phyloP scores from a whole-genome alignment of 768 basidiomycete genomes.

The Leucocoprinus leucothites region DNA sequence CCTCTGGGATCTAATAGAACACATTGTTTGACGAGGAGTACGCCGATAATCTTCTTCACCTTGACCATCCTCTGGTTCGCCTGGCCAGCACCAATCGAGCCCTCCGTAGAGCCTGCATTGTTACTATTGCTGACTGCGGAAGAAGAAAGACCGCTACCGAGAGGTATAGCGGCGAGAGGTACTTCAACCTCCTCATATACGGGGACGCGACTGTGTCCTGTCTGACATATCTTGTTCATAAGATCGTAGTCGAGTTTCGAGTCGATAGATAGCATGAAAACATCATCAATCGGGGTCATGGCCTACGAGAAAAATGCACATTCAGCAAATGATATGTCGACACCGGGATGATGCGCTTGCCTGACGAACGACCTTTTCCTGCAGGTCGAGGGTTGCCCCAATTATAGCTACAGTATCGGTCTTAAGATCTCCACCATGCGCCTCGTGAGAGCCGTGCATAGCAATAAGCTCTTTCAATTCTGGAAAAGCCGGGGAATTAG shows the following conservation, averaged over 20 bases:
- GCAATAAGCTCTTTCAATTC: conserved; percentile 91
- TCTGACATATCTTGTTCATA: conserved; percentile 70
- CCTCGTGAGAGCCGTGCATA: conserved; percentile 71
- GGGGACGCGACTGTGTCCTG: conserved; percentile 82
- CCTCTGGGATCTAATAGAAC: conserved; percentile 85
- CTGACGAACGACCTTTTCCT: conserved; percentile 80
- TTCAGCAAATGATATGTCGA: neutral
- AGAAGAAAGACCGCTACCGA: neutral
- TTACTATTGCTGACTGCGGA: neutral
- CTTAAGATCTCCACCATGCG: conserved; percentile 83
- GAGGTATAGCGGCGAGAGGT: conserved; percentile 34
- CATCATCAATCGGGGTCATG: conserved; percentile 76
- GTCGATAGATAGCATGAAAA: conserved; percentile 88
- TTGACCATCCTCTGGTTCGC: conserved; percentile 36
- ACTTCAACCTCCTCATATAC: conserved; percentile 78
- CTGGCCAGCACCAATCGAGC: neutral
- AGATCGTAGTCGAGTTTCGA: conserved; percentile 79
- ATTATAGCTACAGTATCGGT: conserved; percentile 88
- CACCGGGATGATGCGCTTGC: conserved; percentile 24
- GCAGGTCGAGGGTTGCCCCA: conserved; percentile 84
- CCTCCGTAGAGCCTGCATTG: neutral
- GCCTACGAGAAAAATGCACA: conserved; percentile 38
- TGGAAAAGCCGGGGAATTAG: conserved; percentile 14
- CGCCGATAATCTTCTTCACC: conserved; percentile 82
- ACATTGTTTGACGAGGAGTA: conserved; percentile 87